phyloP scores from a whole-genome alignment of 148 eudicot species.

The Arctostaphylos glauca region DNA sequence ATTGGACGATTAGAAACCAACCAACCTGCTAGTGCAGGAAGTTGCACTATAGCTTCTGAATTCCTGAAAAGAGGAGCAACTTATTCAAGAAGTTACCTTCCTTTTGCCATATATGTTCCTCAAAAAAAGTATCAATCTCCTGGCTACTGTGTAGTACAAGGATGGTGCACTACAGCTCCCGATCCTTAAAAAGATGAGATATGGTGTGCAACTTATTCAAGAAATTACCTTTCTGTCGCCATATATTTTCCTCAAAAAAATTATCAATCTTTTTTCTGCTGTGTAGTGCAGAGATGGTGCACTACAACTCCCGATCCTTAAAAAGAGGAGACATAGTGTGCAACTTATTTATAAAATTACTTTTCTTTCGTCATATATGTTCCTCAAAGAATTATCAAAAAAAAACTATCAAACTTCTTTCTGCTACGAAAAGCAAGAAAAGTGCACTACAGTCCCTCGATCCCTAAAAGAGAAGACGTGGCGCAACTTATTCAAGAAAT shows the following conservation, averaged over 20 bases:
- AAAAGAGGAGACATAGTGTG: conserved; percentile 8
- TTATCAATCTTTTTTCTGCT: background rate
- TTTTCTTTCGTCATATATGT: background rate
- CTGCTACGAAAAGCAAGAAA: too few species aligned
- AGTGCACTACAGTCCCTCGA: too few species aligned
- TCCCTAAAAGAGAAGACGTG: conserved; percentile 1
- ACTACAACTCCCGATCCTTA: too few species aligned
- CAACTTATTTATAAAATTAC: background rate
- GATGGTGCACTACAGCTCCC: too few species aligned
- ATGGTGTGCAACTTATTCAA: background rate
- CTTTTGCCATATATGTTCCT: background rate
- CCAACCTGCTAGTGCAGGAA: too few species aligned
- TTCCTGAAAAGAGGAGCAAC: background rate
- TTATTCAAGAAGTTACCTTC: background rate
- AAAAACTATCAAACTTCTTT: background rate
- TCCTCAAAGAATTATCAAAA: too few species aligned
- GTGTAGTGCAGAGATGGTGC: too few species aligned
- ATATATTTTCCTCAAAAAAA: background rate
- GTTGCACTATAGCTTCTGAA: too few species aligned
- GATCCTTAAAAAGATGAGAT: background rate
- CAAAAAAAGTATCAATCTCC: background rate
- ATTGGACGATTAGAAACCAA: too few species aligned
- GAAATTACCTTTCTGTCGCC: background rate
- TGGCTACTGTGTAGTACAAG: too few species aligned
- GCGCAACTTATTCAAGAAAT: background rate